phyloP scores from a whole-genome alignment of 345 rosid species.

The Gossypium arboreum region DNA sequence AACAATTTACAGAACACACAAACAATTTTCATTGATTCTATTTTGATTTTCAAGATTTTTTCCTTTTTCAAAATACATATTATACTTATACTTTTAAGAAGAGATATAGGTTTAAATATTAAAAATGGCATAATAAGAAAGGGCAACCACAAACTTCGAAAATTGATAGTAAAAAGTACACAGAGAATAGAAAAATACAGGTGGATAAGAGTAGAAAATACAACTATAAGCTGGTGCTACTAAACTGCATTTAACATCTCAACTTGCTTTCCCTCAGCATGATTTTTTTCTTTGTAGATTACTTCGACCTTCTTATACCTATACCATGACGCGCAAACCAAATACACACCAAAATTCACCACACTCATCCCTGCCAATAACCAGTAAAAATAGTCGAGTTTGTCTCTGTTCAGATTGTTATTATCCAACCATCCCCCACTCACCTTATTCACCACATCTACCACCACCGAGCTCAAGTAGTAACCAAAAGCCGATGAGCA shows the following conservation, averaged over 20 bases:
- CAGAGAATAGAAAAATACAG: background rate
- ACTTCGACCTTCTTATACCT: conserved; percentile 44
- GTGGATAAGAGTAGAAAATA: background rate
- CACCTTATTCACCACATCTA: conserved; percentile 48
- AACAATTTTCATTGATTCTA: background rate
- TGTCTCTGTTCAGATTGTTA: conserved; percentile 27
- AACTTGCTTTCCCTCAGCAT: background rate
- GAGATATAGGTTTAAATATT: too few relatives aligned
- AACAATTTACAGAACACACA: too few relatives aligned
- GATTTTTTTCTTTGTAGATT: background rate
- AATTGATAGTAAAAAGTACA: too few relatives aligned
- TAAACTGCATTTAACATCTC: background rate
- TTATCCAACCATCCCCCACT: conserved; percentile 43
- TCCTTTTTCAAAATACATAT: background rate
- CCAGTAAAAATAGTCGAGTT: conserved; percentile 38
- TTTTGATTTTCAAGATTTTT: background rate
- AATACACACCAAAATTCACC: conserved; percentile 42
- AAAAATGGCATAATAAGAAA: too few relatives aligned
- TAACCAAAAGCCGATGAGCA: conserved; percentile 50
- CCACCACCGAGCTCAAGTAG: conserved; percentile 49
- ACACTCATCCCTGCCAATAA: conserved; percentile 22
- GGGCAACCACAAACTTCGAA: too few relatives aligned
- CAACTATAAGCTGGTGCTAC: background rate
- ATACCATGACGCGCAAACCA: conserved; percentile 62
- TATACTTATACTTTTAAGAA: too few relatives aligned